Base-by-base conservation (phyloP, 2,329 filamentous ascomycete genomes). In the Paradendryphiella salina region DNA sequence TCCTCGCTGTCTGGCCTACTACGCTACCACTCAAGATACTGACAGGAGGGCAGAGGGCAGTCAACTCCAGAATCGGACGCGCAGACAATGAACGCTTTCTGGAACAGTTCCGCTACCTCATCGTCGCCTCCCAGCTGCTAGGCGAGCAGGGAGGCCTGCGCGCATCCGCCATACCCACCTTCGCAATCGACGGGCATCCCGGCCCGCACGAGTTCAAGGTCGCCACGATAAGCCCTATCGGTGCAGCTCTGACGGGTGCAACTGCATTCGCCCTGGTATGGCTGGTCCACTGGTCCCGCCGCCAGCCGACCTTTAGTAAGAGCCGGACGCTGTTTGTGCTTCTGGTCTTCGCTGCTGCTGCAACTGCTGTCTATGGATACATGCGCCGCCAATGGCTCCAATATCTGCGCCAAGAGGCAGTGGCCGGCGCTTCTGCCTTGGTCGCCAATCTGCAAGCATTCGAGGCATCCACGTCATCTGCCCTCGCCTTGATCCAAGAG, bases 21-120 rank as follows among this genome's bases (percentile, higher is more conserved):
- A 23, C 17, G 9, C 7, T 14, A 18, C 20, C 11, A n/a, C 6
- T 13, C 39, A 21, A 21, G 1, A 21, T 37, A 20, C 58, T 67
- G 36, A 66, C 61, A 20, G 57, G 26, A n/a, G 23, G 36, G 23
- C 66, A 89, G 86, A 82, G 81, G 63, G 87, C 83, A 8, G 81
- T 92, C 50, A 88, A 87, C 59, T 85, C 86, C 33, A 82, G 84
- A 54, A 81, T 96, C 56, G 86, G 89, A 47, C 82, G 86, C 59
- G 85, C 83, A 61, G 91, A 96, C 63, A 95, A 92, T 69, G 82
- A 87, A 61, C 86, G 86, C 60, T 96, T 96, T 66, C 81, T 96
- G 52, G 92, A 96, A 74, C 88, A 91, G 68, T 96, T 96, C 67
- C 88, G 92, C 57, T 96, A 96, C 75, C 88, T 89, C 17, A 89